A percentile compares a stretch with the other conserved stretches of the same genome.
These are phyloP conservation scores for Chloranthus sessilifolius DNA, from an alignment of 164 flowering plant species.

Conservation along the genomic window DNA sequence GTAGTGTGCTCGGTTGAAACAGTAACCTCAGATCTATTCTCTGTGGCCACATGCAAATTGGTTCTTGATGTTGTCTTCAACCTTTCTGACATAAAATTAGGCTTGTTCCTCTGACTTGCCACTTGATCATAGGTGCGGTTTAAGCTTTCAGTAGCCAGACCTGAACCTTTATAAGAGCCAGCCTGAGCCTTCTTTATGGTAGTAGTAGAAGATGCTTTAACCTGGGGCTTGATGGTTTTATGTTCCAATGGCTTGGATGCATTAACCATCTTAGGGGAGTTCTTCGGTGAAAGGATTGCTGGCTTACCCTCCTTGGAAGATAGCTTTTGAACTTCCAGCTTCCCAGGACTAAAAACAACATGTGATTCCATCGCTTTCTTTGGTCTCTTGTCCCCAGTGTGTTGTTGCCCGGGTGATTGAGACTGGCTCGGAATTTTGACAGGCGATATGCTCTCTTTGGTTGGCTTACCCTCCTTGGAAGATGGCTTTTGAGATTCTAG, in stretches of 20 bases:
- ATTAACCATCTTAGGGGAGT: conserved; percentile 27
- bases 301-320: conserved; percentile 28
- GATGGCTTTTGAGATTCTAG: conserved; percentile 26
- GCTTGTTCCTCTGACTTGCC: conserved; percentile 33
- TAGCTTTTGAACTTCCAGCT: conserved; percentile 28
- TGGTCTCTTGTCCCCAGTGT: conserved; percentile 33
- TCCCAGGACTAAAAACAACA: conserved; percentile 25
- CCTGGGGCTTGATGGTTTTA: conserved; percentile 26
- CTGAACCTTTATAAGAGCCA: conserved; percentile 27
- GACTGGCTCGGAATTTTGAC: conserved; percentile 11
- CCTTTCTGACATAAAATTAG: conserved; percentile 36
- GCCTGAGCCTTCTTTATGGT: conserved; percentile 29
- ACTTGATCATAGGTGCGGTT: conserved; percentile 34
- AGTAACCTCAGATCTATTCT: conserved; percentile 14
- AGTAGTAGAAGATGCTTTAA: conserved; percentile 28
- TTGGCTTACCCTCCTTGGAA: conserved; percentile 26
- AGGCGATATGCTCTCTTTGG: conserved; percentile 22
- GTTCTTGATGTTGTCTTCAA: conserved; percentile 39
- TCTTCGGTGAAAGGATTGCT: conserved; percentile 26
- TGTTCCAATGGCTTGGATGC: conserved; percentile 28
- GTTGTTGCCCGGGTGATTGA: conserved; percentile 17
- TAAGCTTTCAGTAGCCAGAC: conserved; percentile 26
- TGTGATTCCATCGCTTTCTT: conserved; percentile 16
- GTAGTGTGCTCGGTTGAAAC: conserved; percentile 16
- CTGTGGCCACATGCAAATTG: conserved; percentile 9